Evolutionary conservation across 1,284 basidiomycete species (phyloP), one percentile per base, ranked within the genome.

Genomic region (Puccinia sorghi): DNA sequence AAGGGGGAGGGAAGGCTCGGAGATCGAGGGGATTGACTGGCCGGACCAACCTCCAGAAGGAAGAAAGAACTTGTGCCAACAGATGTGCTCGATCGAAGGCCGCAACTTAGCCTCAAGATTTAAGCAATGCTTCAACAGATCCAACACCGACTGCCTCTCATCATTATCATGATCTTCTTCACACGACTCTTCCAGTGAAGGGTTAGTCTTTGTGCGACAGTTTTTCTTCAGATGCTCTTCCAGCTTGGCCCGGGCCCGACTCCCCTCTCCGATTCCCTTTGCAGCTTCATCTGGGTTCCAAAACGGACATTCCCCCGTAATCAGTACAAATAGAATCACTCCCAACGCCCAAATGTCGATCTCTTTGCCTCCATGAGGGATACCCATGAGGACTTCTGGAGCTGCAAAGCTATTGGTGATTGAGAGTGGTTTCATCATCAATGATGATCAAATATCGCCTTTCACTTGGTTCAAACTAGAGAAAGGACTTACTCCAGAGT

Each of bases 271-370:
- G 22, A 93, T 86, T 0, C 92, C 92, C 72, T 90, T 89, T 82
- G 92, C 91, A 0, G 93, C 92, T 84, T 94, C 93, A 57, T 89
- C 90, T 1, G 91, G 90, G 4, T 91, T 92, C 85, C 91, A 90
- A 86, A 97, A 97, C 0, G 95, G 94, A 82, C 93, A 97, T 86
- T 97, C 94, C 25, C 96, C 96, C 32, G 94, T 92, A 17, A 99
- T 88, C 79, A 99, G 89, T 75, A 99, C 97, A 84, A 95, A 99
- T 13, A 91, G 93, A 20, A 99, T 93, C 13, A 98, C 94, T n/a
- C 96, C 96, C 79, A 97, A 92, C 0, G 96, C 96, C 96, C 96
- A 99, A 0, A 99, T 91, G 82, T 99, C 96, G 85, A 98, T 95
- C 84, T 96, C 94, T 84, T 95, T 96, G 57, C 96, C 96, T 76